Evolutionary conservation across 306 rosid species (phyloP), one percentile per base, ranked within the genome.

Genomic region (Oxytropis ochrocephala): DNA sequence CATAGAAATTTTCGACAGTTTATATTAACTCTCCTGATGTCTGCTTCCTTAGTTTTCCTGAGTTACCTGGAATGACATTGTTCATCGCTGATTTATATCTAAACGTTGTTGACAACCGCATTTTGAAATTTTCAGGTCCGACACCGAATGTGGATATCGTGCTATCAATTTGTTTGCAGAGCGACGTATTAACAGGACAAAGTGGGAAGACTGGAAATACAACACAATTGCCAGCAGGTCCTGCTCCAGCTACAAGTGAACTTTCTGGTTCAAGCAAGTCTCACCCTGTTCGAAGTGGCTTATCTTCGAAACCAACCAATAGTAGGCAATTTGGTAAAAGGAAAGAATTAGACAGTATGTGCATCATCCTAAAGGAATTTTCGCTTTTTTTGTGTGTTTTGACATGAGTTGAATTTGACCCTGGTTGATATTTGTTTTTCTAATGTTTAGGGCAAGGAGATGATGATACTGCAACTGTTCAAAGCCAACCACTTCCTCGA

Each of bases 251-350:
- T 43, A 82, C 91, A 3, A 91, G 96, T 29, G 98, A 88, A 72
- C 87, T 87, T 80, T 94, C 97, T 56, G 89, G 83, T 76, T 90
- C 96, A 75, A 85, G 83, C 89, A 93, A 86, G 86, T 76, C 97
- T 75, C 90, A 83, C 56, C 91, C 87, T 1, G 70, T 82, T 81
- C 84, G 72, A 18, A 81, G 85, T 65, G 85, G 79, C 16, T 75
- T 90, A 21, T 84, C 91, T 61, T 73, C 69, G 56, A 90, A 88
- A 78, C 85, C 78, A 55, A 49, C 79, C 2, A 73, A 82, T 77
- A 86, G 74, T 33, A 83, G 86, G 64, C 88, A 79, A 64, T 76
- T 83, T 5, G 90, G 90, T 50, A 94, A 91, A 76, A 75, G 97
- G 79, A 94, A 85, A 80, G 89, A 85, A 32, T 67, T 70, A 30